These are phyloP conservation scores for Xylariaceae sp. DNA, from an alignment of 2,329 filamentous ascomycete genomes.

Conservation along the genomic window DNA sequence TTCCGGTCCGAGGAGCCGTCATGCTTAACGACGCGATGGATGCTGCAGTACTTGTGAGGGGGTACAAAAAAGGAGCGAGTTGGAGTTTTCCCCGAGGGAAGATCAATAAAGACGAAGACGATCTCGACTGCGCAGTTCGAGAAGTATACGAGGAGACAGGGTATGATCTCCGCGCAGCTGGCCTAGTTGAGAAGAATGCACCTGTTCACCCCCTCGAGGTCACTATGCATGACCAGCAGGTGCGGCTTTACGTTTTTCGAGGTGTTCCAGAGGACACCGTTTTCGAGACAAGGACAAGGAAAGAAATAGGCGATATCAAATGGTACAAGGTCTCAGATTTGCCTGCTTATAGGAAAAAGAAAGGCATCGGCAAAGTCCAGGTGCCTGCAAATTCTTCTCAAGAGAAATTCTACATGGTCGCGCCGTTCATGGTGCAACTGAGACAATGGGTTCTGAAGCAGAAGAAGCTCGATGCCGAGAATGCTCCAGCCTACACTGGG, in stretches of 20 bases:
- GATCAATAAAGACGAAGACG: slow-evolving; percentile 96
- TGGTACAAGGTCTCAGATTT: slow-evolving; percentile 94
- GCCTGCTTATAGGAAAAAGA: slow-evolving; percentile 77
- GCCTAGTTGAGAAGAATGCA: slow-evolving; percentile 74
- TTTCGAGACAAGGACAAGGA: slow-evolving; percentile 90
- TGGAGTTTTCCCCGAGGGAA: slow-evolving; percentile 98
- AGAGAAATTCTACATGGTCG: slow-evolving; percentile 97
- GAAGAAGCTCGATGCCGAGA: slow-evolving; percentile 71
- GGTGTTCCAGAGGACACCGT: slow-evolving; percentile 84
- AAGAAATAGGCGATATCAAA: slow-evolving; percentile 96
- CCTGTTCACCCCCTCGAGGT: slow-evolving; percentile 86
- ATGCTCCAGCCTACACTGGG: slow-evolving; percentile 45
- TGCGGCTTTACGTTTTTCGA: slow-evolving; percentile 90
- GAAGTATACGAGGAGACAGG: slow-evolving; percentile 98
- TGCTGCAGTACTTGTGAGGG: slow-evolving; percentile 89
- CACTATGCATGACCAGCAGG: slow-evolving; percentile 89
- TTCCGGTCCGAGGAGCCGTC: slow-evolving; percentile 93
- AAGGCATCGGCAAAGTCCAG: slow-evolving; percentile 57
- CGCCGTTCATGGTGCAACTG: slow-evolving; percentile 83
- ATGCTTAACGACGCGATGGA: slow-evolving; percentile 95
- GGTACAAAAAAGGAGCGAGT: slow-evolving; percentile 95
- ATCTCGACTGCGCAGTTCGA: slow-evolving; percentile 89
- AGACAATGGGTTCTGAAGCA: slow-evolving; percentile 92
- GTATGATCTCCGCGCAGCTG: slow-evolving; percentile 78
- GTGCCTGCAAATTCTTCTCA: slow-evolving; percentile 65